Percentiles rank a stretch among this genome's conserved stretches.
Evolutionary conservation across 1,139 yeast genomes (phyloP).

Genomic region (Yamadazyma conglobata): DNA sequence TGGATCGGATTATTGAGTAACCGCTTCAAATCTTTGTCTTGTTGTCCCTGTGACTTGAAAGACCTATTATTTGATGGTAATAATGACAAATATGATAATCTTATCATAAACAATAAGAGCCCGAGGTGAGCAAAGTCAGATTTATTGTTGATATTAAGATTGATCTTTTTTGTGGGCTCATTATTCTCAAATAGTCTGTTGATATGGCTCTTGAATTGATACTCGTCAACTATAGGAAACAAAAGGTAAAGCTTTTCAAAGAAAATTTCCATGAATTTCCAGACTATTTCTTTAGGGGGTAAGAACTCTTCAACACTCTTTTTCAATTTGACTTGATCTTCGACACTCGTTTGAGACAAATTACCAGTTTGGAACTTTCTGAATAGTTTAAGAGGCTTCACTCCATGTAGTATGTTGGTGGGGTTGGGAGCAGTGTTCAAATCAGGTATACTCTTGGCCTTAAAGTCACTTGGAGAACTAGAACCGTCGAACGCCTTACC

Average conservation of each 20-base stretch:
- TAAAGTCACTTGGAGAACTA: too few species aligned
- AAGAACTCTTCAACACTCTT: slow-evolving; percentile 32
- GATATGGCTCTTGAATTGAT: slow-evolving; percentile 14
- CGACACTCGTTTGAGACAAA: background rate
- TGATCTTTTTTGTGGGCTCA: slow-evolving; percentile 11
- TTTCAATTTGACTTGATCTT: slow-evolving; percentile 15
- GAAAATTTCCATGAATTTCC: slow-evolving; percentile 42
- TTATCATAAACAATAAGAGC: slow-evolving; percentile 18
- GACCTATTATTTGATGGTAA: slow-evolving; percentile 5
- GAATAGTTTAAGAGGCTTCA: slow-evolving; percentile 1
- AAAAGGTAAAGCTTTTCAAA: slow-evolving; percentile 43
- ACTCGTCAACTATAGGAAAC: slow-evolving; percentile 48
- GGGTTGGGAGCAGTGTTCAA: too few species aligned
- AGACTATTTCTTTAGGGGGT: slow-evolving; percentile 38
- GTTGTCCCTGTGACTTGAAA: background rate
- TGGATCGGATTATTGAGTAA: slow-evolving; percentile 17
- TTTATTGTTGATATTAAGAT: slow-evolving; percentile 15
- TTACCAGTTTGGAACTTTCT: background rate
- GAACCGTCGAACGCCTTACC: too few species aligned
- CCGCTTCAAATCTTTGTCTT: slow-evolving; percentile 3
- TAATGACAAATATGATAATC: slow-evolving; percentile 23
- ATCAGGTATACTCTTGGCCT: too few species aligned
- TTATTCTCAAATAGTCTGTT: slow-evolving; percentile 18
- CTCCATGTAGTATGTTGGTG: too few species aligned
- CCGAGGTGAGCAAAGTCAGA: slow-evolving; percentile 25